Base-by-base conservation (phyloP, 306 rosid species). In the Castanospermum australe region DNA sequence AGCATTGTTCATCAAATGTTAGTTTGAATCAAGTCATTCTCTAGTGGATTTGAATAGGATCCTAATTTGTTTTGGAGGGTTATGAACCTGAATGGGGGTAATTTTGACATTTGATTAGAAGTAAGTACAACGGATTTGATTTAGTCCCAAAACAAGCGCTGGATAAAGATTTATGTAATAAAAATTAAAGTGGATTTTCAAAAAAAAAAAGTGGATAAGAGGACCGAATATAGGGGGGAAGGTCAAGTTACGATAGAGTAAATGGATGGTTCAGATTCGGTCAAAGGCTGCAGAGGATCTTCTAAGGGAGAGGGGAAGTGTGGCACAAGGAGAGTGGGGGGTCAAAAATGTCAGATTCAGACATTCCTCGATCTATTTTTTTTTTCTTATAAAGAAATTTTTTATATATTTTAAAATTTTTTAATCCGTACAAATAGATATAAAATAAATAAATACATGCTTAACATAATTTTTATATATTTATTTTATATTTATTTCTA, bases 291-390 rank as follows among this genome's bases (percentile, higher is more conserved):
- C 76, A 61, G 66, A 67, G 80, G 84, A 85, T 82, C 79, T 87
- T 78, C 71, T 6, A 77, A 41, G 52, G 13, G 14, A 15, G 76
- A 22, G 55, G 35, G 56, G 35, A 25, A 63, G 20, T 15, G 50
- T 71, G 70, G 76, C 82, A 81, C 70, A 81, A 48, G 6, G 61
- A 71, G 33, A 41, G 25, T 36, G 84, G 68, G 22, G 80, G 72
- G 83, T 81, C 85, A 84, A 75, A 84, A 56, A 59, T 86, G 92
- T 85, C 96, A 86, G 91, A 77, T 65, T 75, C 87, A 64, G 88
- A 88, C 92, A 84, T 89, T 89, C 91, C 52, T 66, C 59, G 59
- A 54, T 72, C 69, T 21, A 35, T 82, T 64, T 81, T 75, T 79
- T 81, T 80, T 72, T 18, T 22, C 12, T 12, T 30, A 18, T 13